Percentiles rank a stretch among this genome's conserved stretches.
phyloP scores from a whole-genome alignment of 495 filamentous ascomycete species.

The Parathielavia hyrcaniae region DNA sequence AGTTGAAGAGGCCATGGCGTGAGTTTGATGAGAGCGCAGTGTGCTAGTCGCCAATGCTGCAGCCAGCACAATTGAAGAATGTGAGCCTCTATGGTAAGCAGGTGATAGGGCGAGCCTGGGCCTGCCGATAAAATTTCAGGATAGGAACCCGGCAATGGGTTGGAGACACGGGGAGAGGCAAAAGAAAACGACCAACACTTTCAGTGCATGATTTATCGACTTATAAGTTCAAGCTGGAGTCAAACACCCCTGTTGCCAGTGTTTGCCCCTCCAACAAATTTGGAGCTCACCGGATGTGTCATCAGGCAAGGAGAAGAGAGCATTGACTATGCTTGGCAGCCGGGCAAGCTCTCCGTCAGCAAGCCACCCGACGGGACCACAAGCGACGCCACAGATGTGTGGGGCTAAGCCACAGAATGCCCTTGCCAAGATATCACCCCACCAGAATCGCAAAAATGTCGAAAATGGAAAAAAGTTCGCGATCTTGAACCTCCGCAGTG shows the following conservation, averaged over 20 bases:
- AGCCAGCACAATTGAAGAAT: neutral
- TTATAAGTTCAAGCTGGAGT: no score
- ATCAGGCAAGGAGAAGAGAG: no score
- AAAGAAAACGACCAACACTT: no score
- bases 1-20: conserved; percentile 18
- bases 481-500: conserved; percentile 12
- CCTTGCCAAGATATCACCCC: conserved; percentile 20
- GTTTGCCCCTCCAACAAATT: conserved; percentile 11
- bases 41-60: neutral
- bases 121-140: no score
- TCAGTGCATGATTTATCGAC: no score
- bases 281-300: conserved; percentile 35
- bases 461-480: conserved; percentile 20
- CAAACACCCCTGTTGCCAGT: neutral
- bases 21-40: neutral
- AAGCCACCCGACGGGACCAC: neutral
- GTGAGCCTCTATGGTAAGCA: no score
- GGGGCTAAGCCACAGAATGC: conserved; percentile 16
- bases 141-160: no score
- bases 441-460: conserved; percentile 16
- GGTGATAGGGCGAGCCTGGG: no score
- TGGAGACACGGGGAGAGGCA: no score
- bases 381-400: conserved; percentile 1
- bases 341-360: neutral
- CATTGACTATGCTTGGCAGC: conserved; percentile 18